Evolutionary conservation across 1,139 yeast genomes (phyloP).

Genomic region (Kurtzmaniella quercitrusa): DNA sequence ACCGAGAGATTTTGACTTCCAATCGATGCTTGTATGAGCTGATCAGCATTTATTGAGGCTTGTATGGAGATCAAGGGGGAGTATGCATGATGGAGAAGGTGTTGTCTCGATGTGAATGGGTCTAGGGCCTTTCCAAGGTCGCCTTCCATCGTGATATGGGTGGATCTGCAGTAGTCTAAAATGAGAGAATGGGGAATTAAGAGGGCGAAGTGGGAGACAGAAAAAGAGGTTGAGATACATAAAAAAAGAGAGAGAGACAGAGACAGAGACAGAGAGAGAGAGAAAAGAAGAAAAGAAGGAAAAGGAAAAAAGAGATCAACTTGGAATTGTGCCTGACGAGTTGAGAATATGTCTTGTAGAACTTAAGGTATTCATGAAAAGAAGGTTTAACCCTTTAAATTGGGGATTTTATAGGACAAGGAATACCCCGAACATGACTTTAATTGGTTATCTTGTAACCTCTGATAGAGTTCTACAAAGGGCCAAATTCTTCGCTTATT

Average conservation of each 20-base stretch:
- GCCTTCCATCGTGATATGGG: background rate
- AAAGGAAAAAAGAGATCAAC: background rate
- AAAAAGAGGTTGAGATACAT: background rate
- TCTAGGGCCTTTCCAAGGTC: slow-evolving; percentile 35
- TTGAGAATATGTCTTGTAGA: too few relatives aligned
- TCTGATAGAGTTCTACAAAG: too few relatives aligned
- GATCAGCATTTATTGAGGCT: slow-evolving; percentile 50
- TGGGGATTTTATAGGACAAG: too few relatives aligned
- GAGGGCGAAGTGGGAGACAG: background rate
- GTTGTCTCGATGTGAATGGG: slow-evolving; percentile 41
- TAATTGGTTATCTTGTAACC: too few relatives aligned
- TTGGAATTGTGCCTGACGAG: too few relatives aligned
- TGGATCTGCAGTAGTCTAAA: background rate
- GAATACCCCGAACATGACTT: too few relatives aligned
- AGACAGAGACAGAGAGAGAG: background rate
- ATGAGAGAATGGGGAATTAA: background rate
- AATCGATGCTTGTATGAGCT: slow-evolving; percentile 34
- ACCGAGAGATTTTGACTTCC: slow-evolving; percentile 27
- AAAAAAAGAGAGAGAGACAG: background rate
- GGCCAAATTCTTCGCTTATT: too few relatives aligned
- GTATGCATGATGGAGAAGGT: slow-evolving; percentile 45
- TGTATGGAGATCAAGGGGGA: slow-evolving; percentile 58
- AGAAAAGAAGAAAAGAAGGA: background rate
- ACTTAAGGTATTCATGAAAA: too few relatives aligned
- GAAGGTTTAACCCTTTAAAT: too few relatives aligned